Evolutionary conservation across 371 early-diverging fungal genomes (phyloP), one percentile per base, ranked within the genome.

Genomic region (Actinomucor elegans): DNA sequence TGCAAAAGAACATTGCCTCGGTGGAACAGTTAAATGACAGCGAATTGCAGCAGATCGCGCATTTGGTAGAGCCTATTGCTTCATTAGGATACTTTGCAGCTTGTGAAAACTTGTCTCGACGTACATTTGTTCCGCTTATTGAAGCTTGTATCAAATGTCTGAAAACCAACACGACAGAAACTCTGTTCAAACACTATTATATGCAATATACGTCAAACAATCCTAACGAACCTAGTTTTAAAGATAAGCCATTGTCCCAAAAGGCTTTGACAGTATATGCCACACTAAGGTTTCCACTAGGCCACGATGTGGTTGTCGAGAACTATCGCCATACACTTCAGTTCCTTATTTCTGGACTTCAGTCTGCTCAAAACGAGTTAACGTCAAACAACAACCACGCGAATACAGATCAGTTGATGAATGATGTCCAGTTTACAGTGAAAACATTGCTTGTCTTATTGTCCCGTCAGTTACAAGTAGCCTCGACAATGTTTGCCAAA

Each of bases 391-490:
- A 45, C 7, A 36, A 40, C 11, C 5, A 11, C 2, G n/a, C 21
- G 2, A 46, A 62, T 23, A 18, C 48, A 18, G 64, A 64, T 26
- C 61, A 69, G 10, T 20, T 65, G 7, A 71, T 72, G 69, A 57
- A 59, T 23, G 76, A 80, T 61, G 56, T 72, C 15, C 73, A 75
- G 24, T 66, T 71, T 17, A 51, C 65, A 6, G 48, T 53, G 3
- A 80, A 80, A 41, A 67, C 77, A 1, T 24, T 77, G 2, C 52
- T 78, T 23, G 64, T 69, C 15, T 41, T 80, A 3, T 42, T 80
- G 3, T 57, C 81, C 18, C 71, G 69, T 6, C 66, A 61, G 9
- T 38, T 56, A 2, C 43, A 51, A 15, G 52, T 52, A 29, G 48
- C 46, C 1, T 47, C 55, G 23, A 34, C 47, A 17, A 32, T 63